Percentiles rank a stretch among this genome's conserved stretches.
Evolutionary conservation across 2,329 filamentous ascomycete species (phyloP).

Genomic region (Alternaria metachromatica): DNA sequence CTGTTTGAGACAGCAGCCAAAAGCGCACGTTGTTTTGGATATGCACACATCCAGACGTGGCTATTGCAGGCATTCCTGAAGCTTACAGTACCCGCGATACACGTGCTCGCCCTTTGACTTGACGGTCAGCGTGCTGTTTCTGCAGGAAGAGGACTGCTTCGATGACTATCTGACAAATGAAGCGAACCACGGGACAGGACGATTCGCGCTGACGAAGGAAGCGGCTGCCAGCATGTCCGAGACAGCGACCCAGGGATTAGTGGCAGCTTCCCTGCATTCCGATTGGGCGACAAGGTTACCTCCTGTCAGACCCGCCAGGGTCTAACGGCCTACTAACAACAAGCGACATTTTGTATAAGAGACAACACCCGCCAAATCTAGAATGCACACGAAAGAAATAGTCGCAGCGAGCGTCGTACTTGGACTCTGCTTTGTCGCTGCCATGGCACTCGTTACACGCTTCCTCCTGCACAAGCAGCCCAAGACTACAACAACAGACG

Average conservation of each 20-base stretch:
- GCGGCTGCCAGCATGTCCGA: constrained; percentile 26
- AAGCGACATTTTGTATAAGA: constrained; percentile 29
- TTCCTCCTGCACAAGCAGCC: constrained; percentile 33
- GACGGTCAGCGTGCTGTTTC: neutral
- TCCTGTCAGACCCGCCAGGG: constrained; percentile 8
- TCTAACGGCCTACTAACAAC: constrained; percentile 14
- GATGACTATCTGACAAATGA: constrained; percentile 5
- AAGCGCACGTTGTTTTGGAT: neutral
- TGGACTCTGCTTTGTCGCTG: constrained; percentile 17
- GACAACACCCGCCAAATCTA: constrained; percentile 7
- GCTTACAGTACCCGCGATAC: neutral
- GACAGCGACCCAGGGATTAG: constrained; percentile 17
- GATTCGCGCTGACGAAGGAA: constrained; percentile 24
- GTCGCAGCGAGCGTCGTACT: constrained; percentile 27
- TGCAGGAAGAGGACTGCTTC: neutral
- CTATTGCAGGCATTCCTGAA: neutral
- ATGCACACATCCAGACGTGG: neutral
- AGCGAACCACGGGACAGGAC: constrained; percentile 10
- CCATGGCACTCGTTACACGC: constrained; percentile 40
- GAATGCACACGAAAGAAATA: constrained; percentile 20
- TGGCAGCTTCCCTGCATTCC: constrained; percentile 36
- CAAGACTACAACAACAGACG: constrained; percentile 20
- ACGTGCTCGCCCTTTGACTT: neutral
- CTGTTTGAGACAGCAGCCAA: neutral
- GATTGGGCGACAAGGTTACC: constrained; percentile 30